Conservation (phyloP, 768 basidiomycete genomes). For the Lentinula lateritia region DNA sequence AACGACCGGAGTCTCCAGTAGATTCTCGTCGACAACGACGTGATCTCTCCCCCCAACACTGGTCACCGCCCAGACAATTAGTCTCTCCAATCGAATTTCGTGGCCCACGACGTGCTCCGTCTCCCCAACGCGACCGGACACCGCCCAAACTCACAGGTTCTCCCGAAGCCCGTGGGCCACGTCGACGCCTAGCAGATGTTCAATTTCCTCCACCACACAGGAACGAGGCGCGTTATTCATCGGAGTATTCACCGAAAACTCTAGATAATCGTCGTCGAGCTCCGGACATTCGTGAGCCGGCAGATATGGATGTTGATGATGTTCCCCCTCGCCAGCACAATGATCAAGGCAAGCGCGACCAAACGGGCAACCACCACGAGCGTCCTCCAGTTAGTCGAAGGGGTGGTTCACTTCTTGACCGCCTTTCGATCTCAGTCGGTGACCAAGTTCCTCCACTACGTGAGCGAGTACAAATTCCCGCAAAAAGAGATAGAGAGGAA, state of each 20-base stretch:
- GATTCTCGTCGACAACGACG: too few species aligned
- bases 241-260: background rate
- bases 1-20: too few species aligned
- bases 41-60: too few species aligned
- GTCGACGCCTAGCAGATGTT: background rate
- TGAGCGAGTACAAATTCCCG: slow-evolving; percentile 31
- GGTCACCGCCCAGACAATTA: background rate
- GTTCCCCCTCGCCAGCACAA: slow-evolving; percentile 7
- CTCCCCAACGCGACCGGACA: background rate
- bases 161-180: background rate
- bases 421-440: slow-evolving; percentile 19
- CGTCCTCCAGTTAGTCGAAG: slow-evolving; percentile 10
- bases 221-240: background rate
- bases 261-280: background rate
- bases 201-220: background rate
- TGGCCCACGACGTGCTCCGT: background rate
- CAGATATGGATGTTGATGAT: background rate
- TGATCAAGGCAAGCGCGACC: slow-evolving; percentile 1
- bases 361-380: background rate
- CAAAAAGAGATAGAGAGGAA: slow-evolving; percentile 26
- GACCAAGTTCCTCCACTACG: slow-evolving; percentile 19
- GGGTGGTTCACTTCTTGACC: slow-evolving; percentile 32
- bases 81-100: background rate
- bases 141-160: background rate
- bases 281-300: background rate